Base-by-base conservation (phyloP, 2,329 filamentous ascomycete genomes). In the Capronia americana region DNA sequence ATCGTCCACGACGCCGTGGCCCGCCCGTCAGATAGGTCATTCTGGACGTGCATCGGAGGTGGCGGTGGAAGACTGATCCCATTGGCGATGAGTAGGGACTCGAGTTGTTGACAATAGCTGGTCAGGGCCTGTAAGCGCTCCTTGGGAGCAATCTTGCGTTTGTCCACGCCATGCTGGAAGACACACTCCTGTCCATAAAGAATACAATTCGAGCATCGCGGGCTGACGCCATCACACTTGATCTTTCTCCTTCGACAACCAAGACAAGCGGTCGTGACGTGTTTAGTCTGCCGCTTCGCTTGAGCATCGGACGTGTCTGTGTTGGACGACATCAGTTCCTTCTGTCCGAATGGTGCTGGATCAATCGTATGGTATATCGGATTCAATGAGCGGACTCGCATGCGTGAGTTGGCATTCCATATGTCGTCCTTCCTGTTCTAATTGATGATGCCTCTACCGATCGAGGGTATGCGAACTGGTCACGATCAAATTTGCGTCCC, bases 141-240 rank as follows among this genome's bases (percentile, higher is more conserved):
- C 54, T 68, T 68, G n/a, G 66, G 66, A 4, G 66, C 66, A 50
- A 68, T 65, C 32, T 68, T 68, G n/a, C 66, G 66, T 30, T 68
- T 68, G 26, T 68, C 66, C 11, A 65, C 41, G 20, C 62, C 66
- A 48, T 68, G 62, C 44, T 65, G 61, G 63, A 64, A 68, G 24
- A 68, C 62, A 44, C 72, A 69, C 34, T 62, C 53, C 38, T 66
- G 67, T 20, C 32, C 57, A 57, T 66, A 66, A 3, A 69, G 61
- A 11, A 64, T 51, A 46, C 72, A 73, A 46, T 73, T 73, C 14
- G 66, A 68, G 55, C 71, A 73, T 23, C 64, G 64, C n/a, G 72
- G 71, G 23, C 60, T 67, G 26, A 65, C 67, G 50, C 71, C 71
- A 58, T 73, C 72, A 44, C 72, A 73, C 58, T 72, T 73, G 50